Conservation (phyloP, 371 early-diverging fungal species). For the Mucor ambiguus region DNA sequence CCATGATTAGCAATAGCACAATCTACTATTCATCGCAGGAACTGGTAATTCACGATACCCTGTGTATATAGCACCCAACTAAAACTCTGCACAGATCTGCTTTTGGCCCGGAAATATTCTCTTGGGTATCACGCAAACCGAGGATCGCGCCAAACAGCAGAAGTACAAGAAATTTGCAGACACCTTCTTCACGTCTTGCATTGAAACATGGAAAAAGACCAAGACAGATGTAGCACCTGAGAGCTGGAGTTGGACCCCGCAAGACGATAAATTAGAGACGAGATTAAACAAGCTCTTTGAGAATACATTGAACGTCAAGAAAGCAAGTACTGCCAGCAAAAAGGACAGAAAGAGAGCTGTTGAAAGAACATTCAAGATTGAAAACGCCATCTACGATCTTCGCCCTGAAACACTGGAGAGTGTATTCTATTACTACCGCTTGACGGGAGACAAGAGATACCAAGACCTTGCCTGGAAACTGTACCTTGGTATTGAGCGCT, state of each 20-base stretch:
- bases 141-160: conserved; percentile 7
- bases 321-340: neutral
- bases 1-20: conserved; percentile 27
- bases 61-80: neutral
- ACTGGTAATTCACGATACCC: conserved; percentile 21
- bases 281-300: conserved; percentile 1
- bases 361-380: conserved; percentile 16
- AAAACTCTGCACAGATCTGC: conserved; percentile 25
- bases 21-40: conserved; percentile 31
- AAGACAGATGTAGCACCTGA: conserved; percentile 39
- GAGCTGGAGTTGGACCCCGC: conserved; percentile 36
- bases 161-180: conserved; percentile 27
- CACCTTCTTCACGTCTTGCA: conserved; percentile 33
- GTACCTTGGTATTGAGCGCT: conserved; percentile 62
- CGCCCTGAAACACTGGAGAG: conserved; percentile 79
- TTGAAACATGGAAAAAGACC: conserved; percentile 32
- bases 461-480: conserved; percentile 68
- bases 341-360: neutral
- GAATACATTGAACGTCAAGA: conserved; percentile 4
- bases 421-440: conserved; percentile 68
- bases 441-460: conserved; percentile 66
- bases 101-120: conserved; percentile 48
- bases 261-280: conserved; percentile 1
- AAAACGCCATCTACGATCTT: conserved; percentile 42
- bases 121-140: conserved; percentile 27